Conservation (phyloP, 116 monocot genomes). For the Posidonia oceanica region DNA sequence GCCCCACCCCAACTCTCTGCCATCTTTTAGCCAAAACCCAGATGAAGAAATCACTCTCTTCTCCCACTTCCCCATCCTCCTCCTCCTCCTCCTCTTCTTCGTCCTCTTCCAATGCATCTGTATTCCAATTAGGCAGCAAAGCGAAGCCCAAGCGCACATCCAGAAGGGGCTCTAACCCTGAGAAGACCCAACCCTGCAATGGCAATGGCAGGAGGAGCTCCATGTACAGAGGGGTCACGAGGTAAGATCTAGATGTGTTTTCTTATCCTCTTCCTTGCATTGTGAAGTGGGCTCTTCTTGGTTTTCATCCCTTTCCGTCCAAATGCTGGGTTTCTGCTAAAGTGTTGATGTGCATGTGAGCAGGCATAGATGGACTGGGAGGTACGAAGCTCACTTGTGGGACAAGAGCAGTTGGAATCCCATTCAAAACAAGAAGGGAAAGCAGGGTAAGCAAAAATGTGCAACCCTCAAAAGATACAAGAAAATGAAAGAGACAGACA, state of each 20-base stretch:
- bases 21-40: neutral
- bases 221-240: constrained; percentile 57
- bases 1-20: neutral
- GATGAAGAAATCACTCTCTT: constrained; percentile 20
- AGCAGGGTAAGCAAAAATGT: constrained; percentile 30
- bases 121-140: neutral
- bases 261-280: neutral
- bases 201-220: constrained; percentile 35
- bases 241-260: constrained; percentile 12
- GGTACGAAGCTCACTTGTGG: constrained; percentile 79
- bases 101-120: constrained; percentile 5
- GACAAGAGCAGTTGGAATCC: constrained; percentile 42
- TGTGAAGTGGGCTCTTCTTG: neutral
- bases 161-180: constrained; percentile 1
- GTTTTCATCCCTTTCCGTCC: neutral
- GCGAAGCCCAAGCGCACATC: constrained; percentile 14
- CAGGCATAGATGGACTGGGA: constrained; percentile 78
- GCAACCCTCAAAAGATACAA: neutral
- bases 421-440: constrained; percentile 65
- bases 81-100: neutral
- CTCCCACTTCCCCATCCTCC: constrained; percentile 8
- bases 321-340: neutral
- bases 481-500: neutral
- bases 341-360: constrained; percentile 12
- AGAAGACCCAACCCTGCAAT: constrained; percentile 5